Evolutionary conservation across 2,329 filamentous ascomycete genomes (phyloP).

Genomic region (Lecanicillium sp.): DNA sequence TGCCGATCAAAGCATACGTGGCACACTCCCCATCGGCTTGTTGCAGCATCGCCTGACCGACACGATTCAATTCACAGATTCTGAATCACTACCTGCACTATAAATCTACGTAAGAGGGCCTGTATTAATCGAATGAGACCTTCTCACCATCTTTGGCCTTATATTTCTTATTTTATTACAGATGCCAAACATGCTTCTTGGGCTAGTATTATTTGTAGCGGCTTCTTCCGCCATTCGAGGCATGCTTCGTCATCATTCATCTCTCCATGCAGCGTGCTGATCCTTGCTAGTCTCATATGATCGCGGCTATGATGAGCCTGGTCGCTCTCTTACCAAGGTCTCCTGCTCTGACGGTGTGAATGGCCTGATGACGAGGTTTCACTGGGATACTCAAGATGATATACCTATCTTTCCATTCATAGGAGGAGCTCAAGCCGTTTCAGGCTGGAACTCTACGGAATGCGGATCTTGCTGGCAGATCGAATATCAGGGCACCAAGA

Average conservation of each 20-base stretch:
- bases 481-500: conserved; percentile 38
- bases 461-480: conserved; percentile 54
- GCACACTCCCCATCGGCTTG: no score
- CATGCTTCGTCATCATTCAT: conserved; percentile 2
- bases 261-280: conserved; percentile 8
- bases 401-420: conserved; percentile 46
- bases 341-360: conserved; percentile 61
- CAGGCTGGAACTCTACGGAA: conserved; percentile 45
- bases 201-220: conserved; percentile 17
- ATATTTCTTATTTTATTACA: no score
- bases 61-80: not conserved
- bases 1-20: no score
- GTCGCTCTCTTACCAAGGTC: conserved; percentile 46
- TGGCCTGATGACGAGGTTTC: conserved; percentile 55
- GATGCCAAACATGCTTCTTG: no score
- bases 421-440: conserved; percentile 43
- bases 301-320: conserved; percentile 55
- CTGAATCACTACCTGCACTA: no score
- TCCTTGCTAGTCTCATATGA: conserved; percentile 58
- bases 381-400: conserved; percentile 46
- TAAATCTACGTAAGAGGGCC: no score
- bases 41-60: no score
- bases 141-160: no score
- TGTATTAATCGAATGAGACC: no score
- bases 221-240: conserved; percentile 27